phyloP scores from a whole-genome alignment of 306 rosid genomes.

The Dryas drummondii region DNA sequence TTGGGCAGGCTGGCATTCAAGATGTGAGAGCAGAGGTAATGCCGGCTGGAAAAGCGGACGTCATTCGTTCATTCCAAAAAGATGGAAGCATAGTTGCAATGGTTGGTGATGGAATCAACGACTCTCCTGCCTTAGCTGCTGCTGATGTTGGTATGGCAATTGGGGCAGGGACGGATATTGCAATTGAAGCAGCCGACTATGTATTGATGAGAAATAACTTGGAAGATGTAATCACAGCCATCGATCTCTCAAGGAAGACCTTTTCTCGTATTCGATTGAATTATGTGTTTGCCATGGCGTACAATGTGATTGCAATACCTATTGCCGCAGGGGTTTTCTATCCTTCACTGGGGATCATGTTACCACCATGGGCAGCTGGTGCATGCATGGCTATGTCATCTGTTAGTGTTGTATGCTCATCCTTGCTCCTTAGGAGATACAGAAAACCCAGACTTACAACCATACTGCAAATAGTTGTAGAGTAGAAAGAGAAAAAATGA shows the following conservation, averaged over 20 bases:
- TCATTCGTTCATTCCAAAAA: slow-evolving; percentile 66
- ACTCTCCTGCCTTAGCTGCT: slow-evolving; percentile 95
- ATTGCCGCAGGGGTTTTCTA: slow-evolving; percentile 80
- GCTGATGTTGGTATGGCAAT: slow-evolving; percentile 97
- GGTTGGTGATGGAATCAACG: slow-evolving; percentile 99
- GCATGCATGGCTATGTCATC: slow-evolving; percentile 99
- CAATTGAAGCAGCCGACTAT: slow-evolving; percentile 91
- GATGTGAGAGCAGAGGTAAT: slow-evolving; percentile 92
- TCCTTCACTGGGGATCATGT: slow-evolving; percentile 69
- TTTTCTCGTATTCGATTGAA: slow-evolving; percentile 75
- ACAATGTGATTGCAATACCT: slow-evolving; percentile 84
- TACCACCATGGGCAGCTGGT: slow-evolving; percentile 98
- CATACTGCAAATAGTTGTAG: slow-evolving; percentile 82
- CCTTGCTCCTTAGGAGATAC: slow-evolving; percentile 82
- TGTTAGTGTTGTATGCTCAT: slow-evolving; percentile 88
- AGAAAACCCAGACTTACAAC: slow-evolving; percentile 76
- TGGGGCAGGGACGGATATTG: slow-evolving; percentile 96
- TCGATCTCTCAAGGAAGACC: slow-evolving; percentile 85
- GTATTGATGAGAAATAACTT: slow-evolving; percentile 89
- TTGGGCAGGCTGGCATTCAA: slow-evolving; percentile 79
- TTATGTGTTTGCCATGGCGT: slow-evolving; percentile 86
- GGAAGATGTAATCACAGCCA: slow-evolving; percentile 98
- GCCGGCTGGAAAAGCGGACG: slow-evolving; percentile 97
- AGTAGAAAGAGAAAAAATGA: slow-evolving; percentile 37
- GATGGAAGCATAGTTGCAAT: slow-evolving; percentile 86